Evolutionary conservation across 352 stramenopile genomes (phyloP).

Genomic region (Globisporangium alternatum): DNA sequence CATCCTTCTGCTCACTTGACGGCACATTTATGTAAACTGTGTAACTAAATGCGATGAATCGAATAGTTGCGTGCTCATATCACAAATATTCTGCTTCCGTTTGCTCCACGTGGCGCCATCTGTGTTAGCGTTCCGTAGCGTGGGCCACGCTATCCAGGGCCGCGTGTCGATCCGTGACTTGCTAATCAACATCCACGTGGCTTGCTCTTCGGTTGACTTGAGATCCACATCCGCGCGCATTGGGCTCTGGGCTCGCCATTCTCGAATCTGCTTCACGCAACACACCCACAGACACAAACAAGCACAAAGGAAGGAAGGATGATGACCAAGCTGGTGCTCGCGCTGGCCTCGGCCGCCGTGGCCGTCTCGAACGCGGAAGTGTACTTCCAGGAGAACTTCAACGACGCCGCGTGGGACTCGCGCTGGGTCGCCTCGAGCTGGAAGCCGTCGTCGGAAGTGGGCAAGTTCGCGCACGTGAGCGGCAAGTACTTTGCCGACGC

Average conservation of each 20-base stretch:
- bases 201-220: not conserved
- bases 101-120: slow-evolving; percentile 1
- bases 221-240: not conserved
- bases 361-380: slow-evolving; percentile 69
- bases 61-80: not conserved
- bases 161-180: slow-evolving; percentile 4
- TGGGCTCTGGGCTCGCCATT: slow-evolving; percentile 4
- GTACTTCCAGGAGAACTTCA: slow-evolving; percentile 94
- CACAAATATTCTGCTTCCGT: not conserved
- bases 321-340: slow-evolving; percentile 62
- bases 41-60: too few relatives aligned
- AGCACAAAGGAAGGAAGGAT: slow-evolving; percentile 21
- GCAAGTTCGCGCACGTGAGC: slow-evolving; percentile 92
- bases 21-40: too few relatives aligned
- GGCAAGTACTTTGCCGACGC: slow-evolving; percentile 92
- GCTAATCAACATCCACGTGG: slow-evolving; percentile 7
- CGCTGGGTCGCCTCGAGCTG: slow-evolving; percentile 91
- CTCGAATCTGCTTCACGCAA: slow-evolving; percentile 9
- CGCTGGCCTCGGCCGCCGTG: slow-evolving; percentile 43
- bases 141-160: slow-evolving; percentile 4
- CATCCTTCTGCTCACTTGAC: too few relatives aligned
- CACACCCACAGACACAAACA: not conserved
- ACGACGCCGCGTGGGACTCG: slow-evolving; percentile 77
- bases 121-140: not conserved
- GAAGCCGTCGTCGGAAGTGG: slow-evolving; percentile 93